Percentiles rank a stretch among this genome's conserved stretches.
Evolutionary conservation across 495 filamentous ascomycete genomes (phyloP).

Genomic region (Penicillium paradoxum): DNA sequence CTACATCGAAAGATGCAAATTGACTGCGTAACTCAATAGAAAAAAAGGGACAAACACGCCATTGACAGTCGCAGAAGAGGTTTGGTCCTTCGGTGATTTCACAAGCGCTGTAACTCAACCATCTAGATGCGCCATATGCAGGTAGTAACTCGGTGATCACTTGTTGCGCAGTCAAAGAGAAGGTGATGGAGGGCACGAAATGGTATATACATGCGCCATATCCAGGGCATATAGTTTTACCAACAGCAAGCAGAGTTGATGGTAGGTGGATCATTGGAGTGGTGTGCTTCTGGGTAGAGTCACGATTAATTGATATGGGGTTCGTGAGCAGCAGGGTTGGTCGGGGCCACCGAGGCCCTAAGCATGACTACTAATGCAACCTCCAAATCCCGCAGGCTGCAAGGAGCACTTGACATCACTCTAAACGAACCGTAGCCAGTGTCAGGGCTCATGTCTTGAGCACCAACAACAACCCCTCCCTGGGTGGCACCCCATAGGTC

Average conservation of each 20-base stretch:
- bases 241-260: conserved; percentile 29
- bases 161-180: conserved; percentile 9
- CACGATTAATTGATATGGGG: conserved; percentile 10
- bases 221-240: conserved; percentile 6
- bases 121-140: conserved; percentile 23
- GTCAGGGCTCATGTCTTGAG: conserved; percentile 19
- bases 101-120: conserved; percentile 8
- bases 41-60: conserved; percentile 3
- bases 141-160: conserved; percentile 20
- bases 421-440: background rate
- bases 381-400: conserved; percentile 24
- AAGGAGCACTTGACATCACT: conserved; percentile 33
- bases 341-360: conserved; percentile 17
- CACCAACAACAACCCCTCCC: conserved; percentile 17
- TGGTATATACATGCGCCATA: conserved; percentile 4
- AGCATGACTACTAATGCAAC: conserved; percentile 17
- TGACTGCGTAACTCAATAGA: conserved; percentile 15
- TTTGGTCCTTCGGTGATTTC: conserved; percentile 2
- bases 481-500: conserved; percentile 22
- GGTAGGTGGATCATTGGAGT: conserved; percentile 31
- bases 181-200: conserved; percentile 7
- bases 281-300: conserved; percentile 14
- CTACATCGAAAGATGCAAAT: background rate
- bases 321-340: conserved; percentile 10
- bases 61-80: background rate